Percentiles rank a stretch among this genome's conserved stretches.
Evolutionary conservation across 2,329 filamentous ascomycete genomes (phyloP).

Genomic region (Cladosporium sp.): DNA sequence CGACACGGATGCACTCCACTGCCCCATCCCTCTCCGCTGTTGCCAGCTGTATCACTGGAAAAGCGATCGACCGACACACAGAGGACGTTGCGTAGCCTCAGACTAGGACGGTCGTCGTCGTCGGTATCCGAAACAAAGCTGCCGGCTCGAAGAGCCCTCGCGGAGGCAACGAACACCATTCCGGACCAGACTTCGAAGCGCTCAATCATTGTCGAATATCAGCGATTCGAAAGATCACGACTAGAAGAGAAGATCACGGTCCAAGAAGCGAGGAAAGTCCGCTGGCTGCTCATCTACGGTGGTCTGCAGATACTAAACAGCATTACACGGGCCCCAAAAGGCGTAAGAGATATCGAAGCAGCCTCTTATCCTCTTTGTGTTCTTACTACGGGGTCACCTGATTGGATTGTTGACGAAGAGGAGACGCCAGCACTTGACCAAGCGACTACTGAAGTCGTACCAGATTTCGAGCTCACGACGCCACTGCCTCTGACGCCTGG

Average conservation of each 20-base stretch:
- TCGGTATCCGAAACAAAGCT: slow-evolving; percentile 46
- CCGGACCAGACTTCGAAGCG: slow-evolving; percentile 41
- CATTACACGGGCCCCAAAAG: slow-evolving; percentile 60
- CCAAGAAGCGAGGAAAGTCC: slow-evolving; percentile 70
- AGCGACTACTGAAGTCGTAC: background rate
- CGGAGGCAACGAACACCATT: slow-evolving; percentile 49
- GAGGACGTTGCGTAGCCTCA: slow-evolving; percentile 38
- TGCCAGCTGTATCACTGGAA: slow-evolving; percentile 53
- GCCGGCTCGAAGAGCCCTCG: slow-evolving; percentile 54
- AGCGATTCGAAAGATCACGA: slow-evolving; percentile 65
- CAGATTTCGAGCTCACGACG: background rate
- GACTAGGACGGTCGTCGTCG: slow-evolving; percentile 37
- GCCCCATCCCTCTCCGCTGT: slow-evolving; percentile 64
- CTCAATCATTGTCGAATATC: slow-evolving; percentile 66
- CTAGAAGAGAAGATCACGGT: slow-evolving; percentile 60
- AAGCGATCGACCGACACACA: slow-evolving; percentile 32
- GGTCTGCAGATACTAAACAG: slow-evolving; percentile 70
- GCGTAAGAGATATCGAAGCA: slow-evolving; percentile 59
- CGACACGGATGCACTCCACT: slow-evolving; percentile 61
- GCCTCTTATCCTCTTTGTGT: slow-evolving; percentile 62
- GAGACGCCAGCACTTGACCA: background rate
- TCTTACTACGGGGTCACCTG: slow-evolving; percentile 18
- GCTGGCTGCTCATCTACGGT: slow-evolving; percentile 76
- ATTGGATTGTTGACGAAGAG: background rate
- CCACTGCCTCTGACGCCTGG: slow-evolving; percentile 1